Evolutionary conservation across 2,329 filamentous ascomycete species (phyloP), one percentile per base, ranked within the genome.

Genomic region (Graphiopsis chlorocephala): DNA sequence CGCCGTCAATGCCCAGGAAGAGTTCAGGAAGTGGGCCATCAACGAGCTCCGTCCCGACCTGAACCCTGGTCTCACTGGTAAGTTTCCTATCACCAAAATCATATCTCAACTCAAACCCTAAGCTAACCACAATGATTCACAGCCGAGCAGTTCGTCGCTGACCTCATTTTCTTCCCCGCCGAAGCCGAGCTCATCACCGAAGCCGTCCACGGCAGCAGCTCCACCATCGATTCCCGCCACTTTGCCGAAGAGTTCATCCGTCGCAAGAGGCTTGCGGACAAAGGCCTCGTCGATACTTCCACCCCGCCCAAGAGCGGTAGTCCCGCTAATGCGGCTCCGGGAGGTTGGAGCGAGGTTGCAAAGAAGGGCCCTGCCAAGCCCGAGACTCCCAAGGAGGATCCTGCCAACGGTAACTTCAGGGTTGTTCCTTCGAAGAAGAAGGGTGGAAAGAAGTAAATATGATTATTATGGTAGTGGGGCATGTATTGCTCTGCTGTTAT

Each of bases 231-330:
- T 74, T 93, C 92, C 0, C 90, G 91, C 58, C 92, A 96, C 73
- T 98, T 98, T 74, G 93, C 92, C 0, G 91, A 96, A 66, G 95
- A 99, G 77, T 99, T 95, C 74, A 86, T 98, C 65, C 90, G 93
- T 35, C 93, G 94, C 72, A 94, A 93, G 80, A 96, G 91, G 83
- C 86, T 96, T 1, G 94, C 95, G 0, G 94, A 98, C 71, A 95
- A 93, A 81, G 95, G 95, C 45, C 86, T 97, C 47, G 83, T 96
- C 20, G 90, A 93, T 76, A 89, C 90, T 63, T 65, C 66, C 33
- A 65, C 70, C 33, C 69, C 69, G 1, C 83, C 87, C 17, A 82
- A 85, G 56, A 83, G 80, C 58, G 79, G 81, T 38, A 85, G 80
- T 63, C 84, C 86, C 3, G 79, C 67, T 74, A 77, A 72, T 67